A percentile compares a stretch with the other conserved stretches of the same genome.
These are phyloP conservation scores for Boechera divaricarpa DNA, from an alignment of 345 rosid genomes.

Conservation along the genomic window DNA sequence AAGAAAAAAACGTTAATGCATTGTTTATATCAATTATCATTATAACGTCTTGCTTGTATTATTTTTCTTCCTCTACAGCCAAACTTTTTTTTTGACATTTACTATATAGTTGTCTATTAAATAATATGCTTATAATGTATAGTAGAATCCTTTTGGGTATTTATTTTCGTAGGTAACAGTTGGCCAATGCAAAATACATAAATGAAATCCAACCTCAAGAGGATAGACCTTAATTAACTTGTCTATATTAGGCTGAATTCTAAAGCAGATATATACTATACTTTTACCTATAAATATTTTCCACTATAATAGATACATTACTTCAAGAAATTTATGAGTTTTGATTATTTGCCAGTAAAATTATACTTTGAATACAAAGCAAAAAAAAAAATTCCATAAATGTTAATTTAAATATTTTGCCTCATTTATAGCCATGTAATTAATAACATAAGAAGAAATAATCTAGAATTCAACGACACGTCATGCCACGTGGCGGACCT, in stretches of 20 bases:
- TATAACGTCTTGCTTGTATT: no score
- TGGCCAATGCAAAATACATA: conserved; percentile 6
- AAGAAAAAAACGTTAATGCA: no score
- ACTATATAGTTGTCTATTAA: background rate
- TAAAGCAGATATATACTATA: background rate
- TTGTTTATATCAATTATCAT: no score
- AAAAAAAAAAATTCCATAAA: background rate
- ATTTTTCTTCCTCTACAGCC: no score
- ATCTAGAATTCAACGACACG: background rate
- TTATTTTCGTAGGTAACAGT: conserved; percentile 5
- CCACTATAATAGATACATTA: no score
- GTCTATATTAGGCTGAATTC: background rate
- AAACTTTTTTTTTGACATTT: conserved; percentile 4
- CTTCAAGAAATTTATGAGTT: background rate
- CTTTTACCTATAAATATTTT: no score
- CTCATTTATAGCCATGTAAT: background rate
- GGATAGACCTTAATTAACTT: background rate
- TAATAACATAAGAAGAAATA: background rate
- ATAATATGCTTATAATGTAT: background rate
- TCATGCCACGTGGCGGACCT: conserved; percentile 1
- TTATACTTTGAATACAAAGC: background rate
- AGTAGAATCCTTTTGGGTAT: background rate
- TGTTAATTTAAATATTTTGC: background rate
- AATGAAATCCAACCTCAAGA: background rate
- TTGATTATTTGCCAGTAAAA: no score